Percentiles rank a stretch among this genome's conserved stretches.
Evolutionary conservation across 345 rosid genomes (phyloP).

Genomic region (Heritiera littoralis): DNA sequence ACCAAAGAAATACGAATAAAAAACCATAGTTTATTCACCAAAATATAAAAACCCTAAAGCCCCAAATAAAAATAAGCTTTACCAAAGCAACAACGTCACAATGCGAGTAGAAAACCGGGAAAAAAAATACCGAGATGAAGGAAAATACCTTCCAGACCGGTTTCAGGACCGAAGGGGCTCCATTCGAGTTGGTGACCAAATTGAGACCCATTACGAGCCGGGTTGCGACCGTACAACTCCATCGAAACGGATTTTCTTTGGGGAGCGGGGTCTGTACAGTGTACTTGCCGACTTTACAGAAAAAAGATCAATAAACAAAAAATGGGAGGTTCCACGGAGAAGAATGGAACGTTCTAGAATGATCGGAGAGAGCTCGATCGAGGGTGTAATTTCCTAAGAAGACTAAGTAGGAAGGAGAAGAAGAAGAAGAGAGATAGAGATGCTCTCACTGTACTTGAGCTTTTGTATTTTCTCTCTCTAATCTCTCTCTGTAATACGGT

Average conservation of each 20-base stretch:
- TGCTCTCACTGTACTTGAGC: conserved; percentile 35
- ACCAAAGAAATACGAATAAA: conserved; percentile 19
- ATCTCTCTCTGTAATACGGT: conserved; percentile 33
- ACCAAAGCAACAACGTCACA: conserved; percentile 8
- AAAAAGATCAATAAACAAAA: background rate
- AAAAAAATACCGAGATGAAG: conserved; percentile 22
- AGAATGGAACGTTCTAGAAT: conserved; percentile 19
- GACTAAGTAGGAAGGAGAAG: background rate
- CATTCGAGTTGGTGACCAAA: conserved; percentile 57
- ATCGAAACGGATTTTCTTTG: conserved; percentile 32
- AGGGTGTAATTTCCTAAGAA: background rate
- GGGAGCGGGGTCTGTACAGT: conserved; percentile 43
- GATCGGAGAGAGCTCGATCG: conserved; percentile 31
- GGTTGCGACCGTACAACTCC: conserved; percentile 76
- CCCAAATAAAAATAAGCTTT: conserved; percentile 23
- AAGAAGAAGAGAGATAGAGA: conserved; percentile 27
- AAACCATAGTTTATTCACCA: conserved; percentile 37
- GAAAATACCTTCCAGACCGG: conserved; percentile 63
- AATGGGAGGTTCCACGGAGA: conserved; percentile 22
- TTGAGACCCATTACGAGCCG: conserved; percentile 54
- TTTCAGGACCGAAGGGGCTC: conserved; percentile 52
- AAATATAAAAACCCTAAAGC: conserved; percentile 38
- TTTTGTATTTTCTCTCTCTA: conserved; percentile 28
- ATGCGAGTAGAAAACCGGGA: conserved; percentile 12
- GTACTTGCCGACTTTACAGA: conserved; percentile 24